Percentiles rank a stretch among this genome's conserved stretches.
Conservation (phyloP, 2,329 filamentous ascomycete species). For the Didymosphaeria variabile region DNA sequence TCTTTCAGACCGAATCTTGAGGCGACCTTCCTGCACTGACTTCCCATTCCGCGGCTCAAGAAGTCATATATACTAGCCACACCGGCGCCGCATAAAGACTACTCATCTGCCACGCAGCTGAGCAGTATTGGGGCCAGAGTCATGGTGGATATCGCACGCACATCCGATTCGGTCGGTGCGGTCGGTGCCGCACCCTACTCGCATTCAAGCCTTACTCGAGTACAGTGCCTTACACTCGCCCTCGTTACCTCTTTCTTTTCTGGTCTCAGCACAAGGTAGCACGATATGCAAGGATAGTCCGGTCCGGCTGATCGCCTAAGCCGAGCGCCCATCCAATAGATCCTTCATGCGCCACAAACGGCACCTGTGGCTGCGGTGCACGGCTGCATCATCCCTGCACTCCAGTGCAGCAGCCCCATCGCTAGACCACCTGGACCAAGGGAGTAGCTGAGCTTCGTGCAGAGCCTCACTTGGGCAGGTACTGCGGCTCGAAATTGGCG, state of each 20-base stretch:
- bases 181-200: constrained; percentile 8
- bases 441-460: not conserved
- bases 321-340: not conserved
- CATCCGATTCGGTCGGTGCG: constrained; percentile 6
- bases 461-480: constrained; percentile 1
- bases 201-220: constrained; percentile 7
- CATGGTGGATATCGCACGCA: not conserved
- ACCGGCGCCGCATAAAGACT: not conserved
- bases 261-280: not conserved
- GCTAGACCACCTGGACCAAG: constrained; percentile 1
- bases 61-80: constrained; percentile 8
- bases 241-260: constrained; percentile 1
- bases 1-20: not conserved
- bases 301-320: constrained; percentile 2
- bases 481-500: not conserved
- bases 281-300: not conserved
- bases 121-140: constrained; percentile 7
- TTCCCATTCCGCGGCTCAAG: constrained; percentile 1
- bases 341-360: not conserved
- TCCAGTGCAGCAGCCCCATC: constrained; percentile 4
- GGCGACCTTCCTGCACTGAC: constrained; percentile 9
- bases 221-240: constrained; percentile 1
- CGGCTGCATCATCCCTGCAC: not conserved
- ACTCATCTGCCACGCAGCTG: constrained; percentile 3
- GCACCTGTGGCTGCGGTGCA: constrained; percentile 9